A percentile compares a stretch with the other conserved stretches of the same genome.
Evolutionary conservation across 1,139 yeast genomes (phyloP).

Genomic region (Williopsis jadinii): DNA sequence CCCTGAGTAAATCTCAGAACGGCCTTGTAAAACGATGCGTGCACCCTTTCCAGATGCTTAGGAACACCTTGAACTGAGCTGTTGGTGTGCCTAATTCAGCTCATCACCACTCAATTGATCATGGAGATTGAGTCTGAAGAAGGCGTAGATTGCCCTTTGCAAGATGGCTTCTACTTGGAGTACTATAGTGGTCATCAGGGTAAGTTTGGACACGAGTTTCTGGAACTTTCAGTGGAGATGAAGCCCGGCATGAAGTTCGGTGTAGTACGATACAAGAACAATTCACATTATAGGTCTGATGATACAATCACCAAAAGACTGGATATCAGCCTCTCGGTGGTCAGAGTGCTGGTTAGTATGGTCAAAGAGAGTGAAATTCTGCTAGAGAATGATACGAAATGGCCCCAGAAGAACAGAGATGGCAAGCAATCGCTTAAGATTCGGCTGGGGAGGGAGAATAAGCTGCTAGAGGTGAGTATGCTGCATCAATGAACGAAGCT

Average conservation of each 20-base stretch:
- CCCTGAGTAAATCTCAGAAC: too few species aligned
- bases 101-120: neutral
- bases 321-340: conserved; percentile 28
- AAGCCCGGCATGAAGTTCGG: conserved; percentile 29
- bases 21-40: too few species aligned
- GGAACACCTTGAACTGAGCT: neutral
- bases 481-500: neutral
- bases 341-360: conserved; percentile 29
- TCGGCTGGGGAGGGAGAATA: conserved; percentile 30
- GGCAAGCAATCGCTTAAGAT: conserved; percentile 41
- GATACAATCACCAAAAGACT: conserved; percentile 33
- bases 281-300: conserved; percentile 39
- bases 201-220: conserved; percentile 38
- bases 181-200: conserved; percentile 40
- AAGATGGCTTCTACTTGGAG: conserved; percentile 27
- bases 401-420: conserved; percentile 36
- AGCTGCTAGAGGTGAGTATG: conserved; percentile 27
- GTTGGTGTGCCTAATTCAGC: neutral
- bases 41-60: too few species aligned
- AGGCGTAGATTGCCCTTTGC: too few species aligned
- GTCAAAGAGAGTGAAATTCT: conserved; percentile 34
- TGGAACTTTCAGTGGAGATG: conserved; percentile 34
- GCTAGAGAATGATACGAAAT: conserved; percentile 32
- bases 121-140: too few species aligned
- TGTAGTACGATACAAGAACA: conserved; percentile 36